phyloP scores from a whole-genome alignment of 1,284 basidiomycete species.

The Ceratobasidium sp. region DNA sequence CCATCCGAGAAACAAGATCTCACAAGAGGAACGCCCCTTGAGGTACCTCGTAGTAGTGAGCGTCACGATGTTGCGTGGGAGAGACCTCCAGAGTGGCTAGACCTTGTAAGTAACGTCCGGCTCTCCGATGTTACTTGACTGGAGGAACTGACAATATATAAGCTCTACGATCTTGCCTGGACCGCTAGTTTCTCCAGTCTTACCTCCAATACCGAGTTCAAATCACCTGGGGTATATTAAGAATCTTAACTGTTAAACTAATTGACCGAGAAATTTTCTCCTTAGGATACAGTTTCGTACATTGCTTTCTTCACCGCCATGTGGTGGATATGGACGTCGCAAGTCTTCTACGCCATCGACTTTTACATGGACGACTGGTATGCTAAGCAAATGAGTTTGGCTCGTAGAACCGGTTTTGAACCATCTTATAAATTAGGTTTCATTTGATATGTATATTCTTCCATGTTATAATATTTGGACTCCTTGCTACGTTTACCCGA shows the following conservation, averaged over 20 bases:
- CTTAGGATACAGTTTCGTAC: constrained; percentile 14
- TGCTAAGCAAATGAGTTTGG: no score
- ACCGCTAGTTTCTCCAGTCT: constrained; percentile 39
- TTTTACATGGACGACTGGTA: constrained; percentile 43
- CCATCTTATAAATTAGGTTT: constrained; percentile 31
- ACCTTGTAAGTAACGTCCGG: constrained; percentile 21
- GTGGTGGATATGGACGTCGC: constrained; percentile 36
- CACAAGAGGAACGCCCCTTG: no score
- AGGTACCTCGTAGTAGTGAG: no score
- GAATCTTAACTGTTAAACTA: no score
- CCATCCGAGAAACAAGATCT: not conserved
- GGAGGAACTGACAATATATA: no score
- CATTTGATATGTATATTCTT: constrained; percentile 10
- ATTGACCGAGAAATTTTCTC: not conserved
- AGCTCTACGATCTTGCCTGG: constrained; percentile 45
- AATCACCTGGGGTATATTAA: not conserved
- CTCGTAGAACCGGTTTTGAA: no score
- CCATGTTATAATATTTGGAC: constrained; percentile 28
- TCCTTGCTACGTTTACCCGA: constrained; percentile 12
- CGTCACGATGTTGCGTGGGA: no score
- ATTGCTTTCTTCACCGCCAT: not conserved
- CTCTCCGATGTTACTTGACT: no score
- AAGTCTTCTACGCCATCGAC: constrained; percentile 30
- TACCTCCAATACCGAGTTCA: not conserved
- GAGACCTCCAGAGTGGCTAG: constrained; percentile 34